Base-by-base conservation (phyloP, 768 basidiomycete genomes). In the Mycena latifolia region DNA sequence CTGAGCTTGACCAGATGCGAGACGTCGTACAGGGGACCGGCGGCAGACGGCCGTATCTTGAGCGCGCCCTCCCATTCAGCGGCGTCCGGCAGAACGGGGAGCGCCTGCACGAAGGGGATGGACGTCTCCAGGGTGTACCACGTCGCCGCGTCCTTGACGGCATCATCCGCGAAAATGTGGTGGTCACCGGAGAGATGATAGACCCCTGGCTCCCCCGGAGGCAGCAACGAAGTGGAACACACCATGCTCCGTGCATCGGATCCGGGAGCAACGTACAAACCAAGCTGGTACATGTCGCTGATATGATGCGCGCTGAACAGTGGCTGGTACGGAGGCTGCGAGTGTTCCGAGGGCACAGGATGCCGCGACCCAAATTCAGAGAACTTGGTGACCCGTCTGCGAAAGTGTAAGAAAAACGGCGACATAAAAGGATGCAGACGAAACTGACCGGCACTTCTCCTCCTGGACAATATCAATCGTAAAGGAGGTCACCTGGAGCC, bases 271-370 rank as follows among this genome's bases (percentile, higher is more conserved):
- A 74, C 65, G 55, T 78, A 77, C 43, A 88, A 74, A 29, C 82
- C 84, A 67, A 83, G 76, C 31, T 86, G 80, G 54, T 87, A 88
- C 48, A 89, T 67, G 24, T 83, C 78, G 63, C 84, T 84, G 29
- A 92, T 74, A 7, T 86, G 80, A 66, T 92, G 88, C 1, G 87
- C 79, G 41, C 82, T 75, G 17, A 81, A 84, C 25, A 95, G 81
- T 2, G 89, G 86, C 35, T 80, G 65, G 48, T 81, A 77, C 8
- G 93, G 93, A 25, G 93, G 93, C 67, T 95, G 93, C 14, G 15
- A 8, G 51, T 80, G 71, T 14, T 79, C 74, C 11, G 86, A 78
- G 22, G 91, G 91, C 11, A 94, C 65, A 6, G 91, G 89, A 76
- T 80, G 89, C 4, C 80, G 70, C 20, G 41, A 43, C 7, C 5